Conservation (phyloP, 441 rosid species). For the Pelargonium citronellum region DNA sequence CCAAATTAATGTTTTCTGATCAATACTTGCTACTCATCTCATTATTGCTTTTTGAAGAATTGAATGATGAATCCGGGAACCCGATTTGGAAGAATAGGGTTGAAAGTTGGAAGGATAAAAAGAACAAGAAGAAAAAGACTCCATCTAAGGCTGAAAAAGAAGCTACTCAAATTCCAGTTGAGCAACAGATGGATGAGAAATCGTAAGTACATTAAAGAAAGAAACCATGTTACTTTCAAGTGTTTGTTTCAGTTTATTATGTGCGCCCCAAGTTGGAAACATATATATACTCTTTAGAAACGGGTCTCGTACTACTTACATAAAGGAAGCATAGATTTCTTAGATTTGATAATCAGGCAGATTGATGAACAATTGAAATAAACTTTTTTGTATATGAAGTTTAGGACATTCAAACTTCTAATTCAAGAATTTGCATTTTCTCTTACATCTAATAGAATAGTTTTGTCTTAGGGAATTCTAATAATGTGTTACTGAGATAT, state of each 20-base stretch:
- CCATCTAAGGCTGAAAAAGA: conserved; percentile 51
- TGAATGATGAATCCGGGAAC: conserved; percentile 74
- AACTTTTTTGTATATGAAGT: too few species aligned
- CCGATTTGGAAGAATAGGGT: conserved; percentile 98
- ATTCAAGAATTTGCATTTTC: too few species aligned
- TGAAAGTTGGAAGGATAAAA: conserved; percentile 96
- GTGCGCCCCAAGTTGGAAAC: too few species aligned
- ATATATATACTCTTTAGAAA: too few species aligned
- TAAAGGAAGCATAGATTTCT: too few species aligned
- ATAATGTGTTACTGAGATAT: not conserved
- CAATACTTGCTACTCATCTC: conserved; percentile 8
- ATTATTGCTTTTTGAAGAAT: conserved; percentile 42
- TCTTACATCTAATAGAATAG: too few species aligned
- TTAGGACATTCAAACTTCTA: too few species aligned
- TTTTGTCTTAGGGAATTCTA: not conserved
- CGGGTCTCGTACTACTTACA: too few species aligned
- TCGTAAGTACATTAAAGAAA: conserved; percentile 37
- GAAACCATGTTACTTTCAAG: not conserved
- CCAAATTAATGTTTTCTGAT: conserved; percentile 4
- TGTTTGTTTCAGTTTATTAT: not conserved
- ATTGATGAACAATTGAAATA: too few species aligned
- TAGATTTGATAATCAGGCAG: too few species aligned
- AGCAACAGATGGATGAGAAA: conserved; percentile 82
- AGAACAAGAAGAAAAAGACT: conserved; percentile 66
- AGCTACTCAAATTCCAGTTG: conserved; percentile 53